phyloP scores from a whole-genome alignment of 2,329 filamentous ascomycete species.

The Colletotrichum somersetense region DNA sequence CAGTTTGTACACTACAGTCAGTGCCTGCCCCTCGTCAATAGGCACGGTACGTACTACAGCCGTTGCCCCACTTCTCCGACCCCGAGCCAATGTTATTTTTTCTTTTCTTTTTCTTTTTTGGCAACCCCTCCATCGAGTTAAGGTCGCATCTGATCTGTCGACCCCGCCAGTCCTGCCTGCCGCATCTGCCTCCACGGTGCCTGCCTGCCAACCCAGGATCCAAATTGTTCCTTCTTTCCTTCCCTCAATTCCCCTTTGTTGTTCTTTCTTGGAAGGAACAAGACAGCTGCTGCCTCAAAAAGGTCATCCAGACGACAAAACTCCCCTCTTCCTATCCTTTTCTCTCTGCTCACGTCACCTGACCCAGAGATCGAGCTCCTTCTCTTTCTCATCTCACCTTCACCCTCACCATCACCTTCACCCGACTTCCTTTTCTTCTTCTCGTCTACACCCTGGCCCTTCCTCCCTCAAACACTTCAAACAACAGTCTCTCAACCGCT shows the following conservation, averaged over 20 bases:
- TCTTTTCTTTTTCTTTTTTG: background rate
- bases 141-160: background rate
- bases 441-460: background rate
- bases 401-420: background rate
- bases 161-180: constrained; percentile 34
- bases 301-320: background rate
- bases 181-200: background rate
- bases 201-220: background rate
- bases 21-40: too few species aligned
- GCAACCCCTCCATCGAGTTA: constrained; percentile 11
- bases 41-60: too few species aligned
- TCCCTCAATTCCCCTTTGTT: constrained; percentile 24
- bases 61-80: constrained; percentile 20
- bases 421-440: background rate
- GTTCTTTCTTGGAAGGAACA: constrained; percentile 10
- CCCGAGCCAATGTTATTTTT: constrained; percentile 1
- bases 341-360: constrained; percentile 16
- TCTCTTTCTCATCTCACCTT: constrained; percentile 20
- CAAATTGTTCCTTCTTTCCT: constrained; percentile 16
- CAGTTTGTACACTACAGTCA: too few species aligned
- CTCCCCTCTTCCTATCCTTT: background rate
- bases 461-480: background rate
- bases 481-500: background rate
- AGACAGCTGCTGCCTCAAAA: background rate
- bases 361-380: constrained; percentile 6